Conservation (phyloP, 2,329 filamentous ascomycete species). For the Ambrosiella cleistominuta region DNA sequence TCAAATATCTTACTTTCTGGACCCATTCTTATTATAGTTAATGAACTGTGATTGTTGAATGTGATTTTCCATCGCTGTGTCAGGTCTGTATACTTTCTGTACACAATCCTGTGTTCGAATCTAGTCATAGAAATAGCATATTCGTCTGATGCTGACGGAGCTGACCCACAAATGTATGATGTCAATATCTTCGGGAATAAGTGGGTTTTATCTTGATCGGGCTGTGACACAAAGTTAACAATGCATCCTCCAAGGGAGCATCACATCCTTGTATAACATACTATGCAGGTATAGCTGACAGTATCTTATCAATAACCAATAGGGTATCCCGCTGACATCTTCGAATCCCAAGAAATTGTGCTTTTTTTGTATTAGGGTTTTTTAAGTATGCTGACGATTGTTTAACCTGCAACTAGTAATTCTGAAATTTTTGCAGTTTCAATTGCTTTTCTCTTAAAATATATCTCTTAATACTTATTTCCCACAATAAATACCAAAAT, state of each 20-base stretch:
- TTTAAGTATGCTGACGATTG: background rate
- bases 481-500: background rate
- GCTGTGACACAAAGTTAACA: background rate
- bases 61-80: no score
- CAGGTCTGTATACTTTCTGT: no score
- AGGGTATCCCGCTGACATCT: background rate
- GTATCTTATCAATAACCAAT: constrained; percentile 10
- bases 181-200: no score
- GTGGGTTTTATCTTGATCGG: background rate
- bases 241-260: no score
- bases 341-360: background rate
- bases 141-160: no score
- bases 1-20: constrained; percentile 11
- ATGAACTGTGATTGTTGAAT: no score
- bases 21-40: no score
- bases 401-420: background rate
- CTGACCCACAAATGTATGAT: no score
- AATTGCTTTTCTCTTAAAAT: background rate
- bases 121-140: background rate
- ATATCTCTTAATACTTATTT: background rate
- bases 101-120: background rate
- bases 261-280: background rate
- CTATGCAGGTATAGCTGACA: background rate
- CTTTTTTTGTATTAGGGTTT: background rate
- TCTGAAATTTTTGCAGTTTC: background rate